Evolutionary conservation across 2,329 filamentous ascomycete genomes (phyloP).

Genomic region (Penicillium expansum): DNA sequence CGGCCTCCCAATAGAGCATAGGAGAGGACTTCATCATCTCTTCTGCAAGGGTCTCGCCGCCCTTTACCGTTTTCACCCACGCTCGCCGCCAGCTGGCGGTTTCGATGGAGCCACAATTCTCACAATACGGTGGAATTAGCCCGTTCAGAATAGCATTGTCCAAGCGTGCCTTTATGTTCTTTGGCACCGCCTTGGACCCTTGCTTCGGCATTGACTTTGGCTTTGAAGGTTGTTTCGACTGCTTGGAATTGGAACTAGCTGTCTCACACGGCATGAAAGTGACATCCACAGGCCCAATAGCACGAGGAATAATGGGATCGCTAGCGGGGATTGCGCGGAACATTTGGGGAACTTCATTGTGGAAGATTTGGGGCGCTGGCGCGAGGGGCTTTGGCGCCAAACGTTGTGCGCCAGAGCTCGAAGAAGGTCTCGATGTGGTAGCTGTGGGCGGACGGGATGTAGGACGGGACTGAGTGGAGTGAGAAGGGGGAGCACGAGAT

Average conservation of each 20-base stretch:
- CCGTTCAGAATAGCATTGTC: conserved; percentile 67
- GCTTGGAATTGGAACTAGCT: background rate
- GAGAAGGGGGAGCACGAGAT: conserved; percentile 27
- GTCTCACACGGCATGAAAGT: conserved; percentile 42
- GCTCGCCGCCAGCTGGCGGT: conserved; percentile 96
- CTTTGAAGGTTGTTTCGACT: conserved; percentile 26
- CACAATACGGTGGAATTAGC: conserved; percentile 82
- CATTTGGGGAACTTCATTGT: conserved; percentile 34
- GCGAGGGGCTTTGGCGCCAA: conserved; percentile 37
- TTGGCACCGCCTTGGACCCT: conserved; percentile 62
- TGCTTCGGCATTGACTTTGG: conserved; percentile 34
- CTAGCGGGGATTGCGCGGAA: conserved; percentile 46
- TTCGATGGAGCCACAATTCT: conserved; percentile 91
- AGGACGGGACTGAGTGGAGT: background rate
- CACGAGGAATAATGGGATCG: conserved; percentile 45
- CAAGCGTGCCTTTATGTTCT: conserved; percentile 58
- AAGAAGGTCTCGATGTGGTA: conserved; percentile 38
- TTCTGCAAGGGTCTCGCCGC: conserved; percentile 67
- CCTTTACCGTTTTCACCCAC: conserved; percentile 72
- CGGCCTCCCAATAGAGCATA: conserved; percentile 69
- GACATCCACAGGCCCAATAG: conserved; percentile 43
- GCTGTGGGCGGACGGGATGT: background rate
- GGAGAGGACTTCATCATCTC: conserved; percentile 70
- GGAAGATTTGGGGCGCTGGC: conserved; percentile 38
- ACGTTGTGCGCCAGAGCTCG: conserved; percentile 34